Conservation (phyloP, 129 eudicot species). For the Lactuca sativa region DNA sequence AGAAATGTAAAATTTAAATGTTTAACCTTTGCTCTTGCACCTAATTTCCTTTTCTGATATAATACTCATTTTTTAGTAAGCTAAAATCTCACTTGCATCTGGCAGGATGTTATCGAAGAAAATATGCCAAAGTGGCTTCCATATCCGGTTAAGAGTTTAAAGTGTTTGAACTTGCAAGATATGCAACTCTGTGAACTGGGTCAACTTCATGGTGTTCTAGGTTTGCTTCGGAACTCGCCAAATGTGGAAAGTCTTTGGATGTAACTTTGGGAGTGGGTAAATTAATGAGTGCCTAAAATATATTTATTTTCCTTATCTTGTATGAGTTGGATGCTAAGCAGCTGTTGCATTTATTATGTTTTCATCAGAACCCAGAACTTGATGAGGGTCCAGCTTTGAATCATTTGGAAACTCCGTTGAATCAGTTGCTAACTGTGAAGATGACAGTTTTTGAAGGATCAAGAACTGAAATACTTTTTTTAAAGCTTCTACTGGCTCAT, state of each 20-base stretch:
- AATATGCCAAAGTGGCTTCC: slow-evolving; percentile 20
- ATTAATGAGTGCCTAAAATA: neutral
- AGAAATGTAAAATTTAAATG: neutral
- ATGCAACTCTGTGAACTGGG: no score
- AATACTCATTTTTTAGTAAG: neutral
- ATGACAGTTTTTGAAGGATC: slow-evolving; percentile 6
- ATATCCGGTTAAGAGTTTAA: neutral
- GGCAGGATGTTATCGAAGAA: neutral
- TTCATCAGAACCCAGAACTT: neutral
- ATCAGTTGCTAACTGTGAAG: neutral
- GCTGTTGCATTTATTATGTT: neutral
- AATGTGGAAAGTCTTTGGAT: neutral
- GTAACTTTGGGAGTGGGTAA: neutral
- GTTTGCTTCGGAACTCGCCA: no score
- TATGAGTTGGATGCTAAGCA: neutral
- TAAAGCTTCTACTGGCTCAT: slow-evolving; percentile 28
- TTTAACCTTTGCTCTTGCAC: neutral
- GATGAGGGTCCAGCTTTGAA: neutral
- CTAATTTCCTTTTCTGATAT: slow-evolving; percentile 1
- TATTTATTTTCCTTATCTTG: no score
- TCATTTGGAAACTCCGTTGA: slow-evolving; percentile 18
- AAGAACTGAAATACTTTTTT: slow-evolving; percentile 7
- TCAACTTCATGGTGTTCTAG: no score
- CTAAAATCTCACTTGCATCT: neutral
- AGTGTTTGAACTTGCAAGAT: neutral